Evolutionary conservation across 306 rosid genomes (phyloP).

Genomic region (Carpinus viminea): DNA sequence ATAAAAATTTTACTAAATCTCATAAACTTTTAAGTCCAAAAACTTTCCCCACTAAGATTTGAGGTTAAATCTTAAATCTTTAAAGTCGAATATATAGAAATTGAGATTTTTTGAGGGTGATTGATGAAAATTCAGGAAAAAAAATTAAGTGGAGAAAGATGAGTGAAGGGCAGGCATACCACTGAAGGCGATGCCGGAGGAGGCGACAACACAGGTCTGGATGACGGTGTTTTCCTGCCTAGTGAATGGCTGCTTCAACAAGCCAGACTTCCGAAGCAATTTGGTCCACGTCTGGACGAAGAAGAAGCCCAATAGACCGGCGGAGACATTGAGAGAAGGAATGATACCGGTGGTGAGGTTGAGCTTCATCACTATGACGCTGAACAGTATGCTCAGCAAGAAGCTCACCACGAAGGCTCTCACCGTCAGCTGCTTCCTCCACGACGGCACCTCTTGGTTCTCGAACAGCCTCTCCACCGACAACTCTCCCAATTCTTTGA

Average conservation of each 20-base stretch:
- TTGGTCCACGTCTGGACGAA: constrained; percentile 54
- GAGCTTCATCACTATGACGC: constrained; percentile 60
- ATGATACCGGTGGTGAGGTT: constrained; percentile 61
- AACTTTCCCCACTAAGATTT: too few relatives aligned
- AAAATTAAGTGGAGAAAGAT: not conserved
- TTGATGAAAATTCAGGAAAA: too few relatives aligned
- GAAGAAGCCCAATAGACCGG: constrained; percentile 55
- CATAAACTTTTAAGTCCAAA: too few relatives aligned
- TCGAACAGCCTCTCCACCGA: constrained; percentile 52
- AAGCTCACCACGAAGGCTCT: constrained; percentile 58
- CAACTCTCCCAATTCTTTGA: constrained; percentile 32
- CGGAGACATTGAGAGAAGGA: constrained; percentile 60
- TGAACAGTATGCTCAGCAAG: constrained; percentile 39
- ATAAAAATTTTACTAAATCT: too few relatives aligned
- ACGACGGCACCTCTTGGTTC: constrained; percentile 46
- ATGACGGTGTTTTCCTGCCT: constrained; percentile 65
- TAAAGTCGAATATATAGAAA: too few relatives aligned
- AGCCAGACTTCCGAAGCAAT: constrained; percentile 39
- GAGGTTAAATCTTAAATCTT: too few relatives aligned
- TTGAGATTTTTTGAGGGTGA: too few relatives aligned
- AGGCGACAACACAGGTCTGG: constrained; percentile 63
- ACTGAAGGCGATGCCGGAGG: constrained; percentile 62
- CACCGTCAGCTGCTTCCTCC: constrained; percentile 46
- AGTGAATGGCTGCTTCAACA: constrained; percentile 52
- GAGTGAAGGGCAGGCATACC: constrained; percentile 28